These are phyloP conservation scores for Cryptococcus amylolentus DNA, from an alignment of 1,284 basidiomycete genomes.

Conservation along the genomic window DNA sequence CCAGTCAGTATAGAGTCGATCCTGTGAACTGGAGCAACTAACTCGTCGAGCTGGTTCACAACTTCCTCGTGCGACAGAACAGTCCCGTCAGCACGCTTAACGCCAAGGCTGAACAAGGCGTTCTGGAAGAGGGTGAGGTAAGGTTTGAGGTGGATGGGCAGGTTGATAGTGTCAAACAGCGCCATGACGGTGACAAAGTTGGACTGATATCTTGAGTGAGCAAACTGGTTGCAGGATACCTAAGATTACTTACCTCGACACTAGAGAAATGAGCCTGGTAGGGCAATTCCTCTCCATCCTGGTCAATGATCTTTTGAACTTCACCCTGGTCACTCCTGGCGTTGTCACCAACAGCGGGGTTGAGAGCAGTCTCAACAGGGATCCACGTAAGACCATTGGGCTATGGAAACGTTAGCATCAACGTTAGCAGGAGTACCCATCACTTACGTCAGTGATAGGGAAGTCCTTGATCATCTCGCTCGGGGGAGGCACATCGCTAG, in stretches of 20 bases:
- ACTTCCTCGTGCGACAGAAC: slow-evolving; percentile 82
- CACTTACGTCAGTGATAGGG: slow-evolving; percentile 69
- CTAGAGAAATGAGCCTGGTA: slow-evolving; percentile 92
- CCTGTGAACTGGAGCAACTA: slow-evolving; percentile 5
- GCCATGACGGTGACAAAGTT: slow-evolving; percentile 84
- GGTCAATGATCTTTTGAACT: slow-evolving; percentile 64
- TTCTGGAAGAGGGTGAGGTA: slow-evolving; percentile 78
- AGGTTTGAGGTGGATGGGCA: slow-evolving; percentile 72
- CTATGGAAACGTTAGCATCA: slow-evolving; percentile 12
- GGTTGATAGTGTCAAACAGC: slow-evolving; percentile 67
- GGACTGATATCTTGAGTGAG: slow-evolving; percentile 57
- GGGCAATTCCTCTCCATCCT: slow-evolving; percentile 67
- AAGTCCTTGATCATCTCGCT: slow-evolving; percentile 74
- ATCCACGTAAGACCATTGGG: slow-evolving; percentile 91
- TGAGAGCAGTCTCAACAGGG: slow-evolving; percentile 66
- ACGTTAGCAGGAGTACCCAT: background rate
- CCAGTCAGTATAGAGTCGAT: background rate
- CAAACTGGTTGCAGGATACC: background rate
- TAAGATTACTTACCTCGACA: slow-evolving; percentile 60
- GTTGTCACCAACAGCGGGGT: slow-evolving; percentile 31
- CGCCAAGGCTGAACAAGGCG: slow-evolving; percentile 85
- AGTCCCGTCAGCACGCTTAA: slow-evolving; percentile 68
- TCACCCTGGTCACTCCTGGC: slow-evolving; percentile 26
- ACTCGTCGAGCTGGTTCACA: slow-evolving; percentile 79
- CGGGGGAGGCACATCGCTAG: slow-evolving; percentile 82